Percentiles rank a stretch among this genome's conserved stretches.
Conservation (phyloP, 768 basidiomycete species). For the Coprinopsis cinerea region DNA sequence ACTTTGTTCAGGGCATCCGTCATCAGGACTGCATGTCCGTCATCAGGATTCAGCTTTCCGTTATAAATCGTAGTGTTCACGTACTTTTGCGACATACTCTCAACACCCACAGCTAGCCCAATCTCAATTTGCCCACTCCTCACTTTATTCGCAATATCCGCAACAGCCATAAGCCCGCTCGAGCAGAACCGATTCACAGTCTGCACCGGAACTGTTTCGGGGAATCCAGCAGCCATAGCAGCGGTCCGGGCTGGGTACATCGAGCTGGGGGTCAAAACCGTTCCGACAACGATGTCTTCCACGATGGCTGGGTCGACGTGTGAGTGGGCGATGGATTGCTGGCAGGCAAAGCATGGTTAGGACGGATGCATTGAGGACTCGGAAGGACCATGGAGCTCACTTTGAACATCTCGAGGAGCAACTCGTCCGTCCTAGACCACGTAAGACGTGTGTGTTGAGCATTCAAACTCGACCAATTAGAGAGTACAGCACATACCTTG, state of each 20-base stretch:
- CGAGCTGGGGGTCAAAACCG: slow-evolving; percentile 58
- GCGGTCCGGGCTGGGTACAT: slow-evolving; percentile 70
- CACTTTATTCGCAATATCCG: slow-evolving; percentile 71
- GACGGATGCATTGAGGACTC: neutral
- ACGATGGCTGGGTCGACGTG: slow-evolving; percentile 59
- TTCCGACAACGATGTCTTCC: slow-evolving; percentile 78
- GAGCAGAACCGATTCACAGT: slow-evolving; percentile 79
- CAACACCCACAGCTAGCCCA: slow-evolving; percentile 77
- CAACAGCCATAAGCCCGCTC: slow-evolving; percentile 81
- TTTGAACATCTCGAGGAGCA: slow-evolving; percentile 79
- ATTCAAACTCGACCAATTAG: slow-evolving; percentile 3
- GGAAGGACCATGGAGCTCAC: slow-evolving; percentile 27
- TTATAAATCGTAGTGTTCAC: slow-evolving; percentile 14
- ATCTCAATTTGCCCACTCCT: slow-evolving; percentile 73
- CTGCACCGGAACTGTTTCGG: slow-evolving; percentile 70
- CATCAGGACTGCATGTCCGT: slow-evolving; percentile 48
- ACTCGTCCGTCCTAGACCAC: slow-evolving; percentile 59
- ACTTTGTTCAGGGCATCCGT: slow-evolving; percentile 53
- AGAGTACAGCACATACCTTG: slow-evolving; percentile 36
- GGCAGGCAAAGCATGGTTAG: slow-evolving; percentile 1
- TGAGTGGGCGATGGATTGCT: slow-evolving; percentile 58
- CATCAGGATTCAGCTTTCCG: neutral
- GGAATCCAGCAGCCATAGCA: slow-evolving; percentile 75
- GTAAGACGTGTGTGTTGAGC: neutral
- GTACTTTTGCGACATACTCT: slow-evolving; percentile 79